phyloP scores from a whole-genome alignment of 805 yeast genomes.

The Nakazawaea anatomiae region DNA sequence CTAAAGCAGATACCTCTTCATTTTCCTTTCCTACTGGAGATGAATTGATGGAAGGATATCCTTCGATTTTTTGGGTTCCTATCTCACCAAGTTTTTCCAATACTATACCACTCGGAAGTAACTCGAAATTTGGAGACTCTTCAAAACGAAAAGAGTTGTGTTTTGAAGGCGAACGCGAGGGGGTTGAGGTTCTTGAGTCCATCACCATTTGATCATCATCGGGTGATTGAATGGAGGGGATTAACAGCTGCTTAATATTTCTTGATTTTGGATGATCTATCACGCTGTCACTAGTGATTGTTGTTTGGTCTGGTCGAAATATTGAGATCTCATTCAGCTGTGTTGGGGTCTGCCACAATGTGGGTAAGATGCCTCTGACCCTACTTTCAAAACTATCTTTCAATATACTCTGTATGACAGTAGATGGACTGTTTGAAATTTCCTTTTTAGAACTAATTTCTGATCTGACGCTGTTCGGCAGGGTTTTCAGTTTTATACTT shows the following conservation, averaged over 20 bases:
- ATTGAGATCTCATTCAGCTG: background rate
- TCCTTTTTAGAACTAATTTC: background rate
- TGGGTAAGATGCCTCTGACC: background rate
- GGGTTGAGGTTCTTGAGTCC: constrained; percentile 2
- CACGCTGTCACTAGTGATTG: background rate
- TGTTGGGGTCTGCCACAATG: background rate
- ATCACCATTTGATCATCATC: background rate
- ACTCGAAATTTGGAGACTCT: background rate
- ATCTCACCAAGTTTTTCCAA: background rate
- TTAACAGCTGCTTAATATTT: background rate
- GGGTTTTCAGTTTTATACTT: background rate
- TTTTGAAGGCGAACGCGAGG: background rate
- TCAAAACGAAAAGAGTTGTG: background rate
- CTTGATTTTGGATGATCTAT: background rate
- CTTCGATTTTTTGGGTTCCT: too few species aligned
- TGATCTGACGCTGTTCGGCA: background rate
- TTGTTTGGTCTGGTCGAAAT: background rate
- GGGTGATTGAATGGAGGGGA: background rate
- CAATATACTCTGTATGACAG: background rate
- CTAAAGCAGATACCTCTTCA: background rate
- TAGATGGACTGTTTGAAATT: background rate
- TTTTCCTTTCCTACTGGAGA: background rate
- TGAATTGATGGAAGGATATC: too few species aligned
- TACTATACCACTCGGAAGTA: background rate
- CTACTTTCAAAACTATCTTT: background rate